Percentiles rank a stretch among this genome's conserved stretches.
phyloP scores from a whole-genome alignment of 2,329 filamentous ascomycete genomes.

The Sclerotinia glacialis region DNA sequence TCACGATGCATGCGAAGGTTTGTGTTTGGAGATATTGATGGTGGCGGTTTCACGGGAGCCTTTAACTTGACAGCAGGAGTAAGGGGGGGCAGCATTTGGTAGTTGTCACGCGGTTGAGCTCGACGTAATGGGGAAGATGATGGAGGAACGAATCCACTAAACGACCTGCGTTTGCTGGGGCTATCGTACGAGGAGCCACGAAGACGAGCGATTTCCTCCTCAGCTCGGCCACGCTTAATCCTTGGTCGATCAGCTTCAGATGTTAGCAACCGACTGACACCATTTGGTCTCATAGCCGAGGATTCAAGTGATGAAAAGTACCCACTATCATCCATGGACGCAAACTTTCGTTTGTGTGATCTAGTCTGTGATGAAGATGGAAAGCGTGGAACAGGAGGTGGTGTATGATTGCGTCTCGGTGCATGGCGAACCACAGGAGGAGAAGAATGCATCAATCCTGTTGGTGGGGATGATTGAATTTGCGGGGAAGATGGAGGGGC shows the following conservation, averaged over 20 bases:
- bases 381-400: conserved; percentile 65
- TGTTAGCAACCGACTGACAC: conserved; percentile 61
- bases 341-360: conserved; percentile 72
- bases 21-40: conserved; percentile 88
- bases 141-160: conserved; percentile 41
- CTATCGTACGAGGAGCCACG: conserved; percentile 92
- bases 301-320: conserved; percentile 97
- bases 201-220: conserved; percentile 92
- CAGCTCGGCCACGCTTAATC: conserved; percentile 84
- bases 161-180: conserved; percentile 66
- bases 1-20: conserved; percentile 86
- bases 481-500: conserved; percentile 40
- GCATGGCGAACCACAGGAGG: conserved; percentile 68
- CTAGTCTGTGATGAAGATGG: conserved; percentile 60
- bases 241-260: conserved; percentile 78
- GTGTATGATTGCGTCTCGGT: conserved; percentile 64
- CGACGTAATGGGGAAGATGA: conserved; percentile 69
- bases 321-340: conserved; percentile 85
- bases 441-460: conserved; percentile 78
- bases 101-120: conserved; percentile 45
- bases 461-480: conserved; percentile 68
- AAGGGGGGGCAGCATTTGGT: conserved; percentile 68
- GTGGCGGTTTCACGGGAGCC: conserved; percentile 51
- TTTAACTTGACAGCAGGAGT: conserved; percentile 84
- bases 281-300: conserved; percentile 73